Evolutionary conservation across 352 stramenopile genomes (phyloP).

Genomic region (Globisporangium emineosum): DNA sequence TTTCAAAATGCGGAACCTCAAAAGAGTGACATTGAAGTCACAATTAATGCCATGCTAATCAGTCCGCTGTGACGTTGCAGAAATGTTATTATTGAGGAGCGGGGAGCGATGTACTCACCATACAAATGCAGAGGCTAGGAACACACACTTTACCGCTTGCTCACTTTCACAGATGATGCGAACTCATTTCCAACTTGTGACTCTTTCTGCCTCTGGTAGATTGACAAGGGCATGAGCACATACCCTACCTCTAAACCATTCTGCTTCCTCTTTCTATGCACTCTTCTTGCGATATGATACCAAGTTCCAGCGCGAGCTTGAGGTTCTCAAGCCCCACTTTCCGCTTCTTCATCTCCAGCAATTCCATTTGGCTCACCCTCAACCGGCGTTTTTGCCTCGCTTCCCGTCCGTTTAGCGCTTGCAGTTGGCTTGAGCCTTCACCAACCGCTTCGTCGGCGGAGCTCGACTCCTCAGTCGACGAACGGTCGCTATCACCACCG

Average conservation of each 20-base stretch:
- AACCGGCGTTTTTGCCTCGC: not conserved
- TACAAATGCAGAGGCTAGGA: too few relatives aligned
- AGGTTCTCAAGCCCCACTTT: constrained; percentile 2
- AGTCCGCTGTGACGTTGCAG: too few relatives aligned
- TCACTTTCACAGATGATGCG: too few relatives aligned
- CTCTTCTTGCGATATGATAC: not conserved
- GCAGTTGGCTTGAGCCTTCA: not conserved
- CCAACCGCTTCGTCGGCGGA: not conserved
- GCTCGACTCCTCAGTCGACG: not conserved
- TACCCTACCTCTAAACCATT: not conserved
- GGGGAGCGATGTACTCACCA: too few relatives aligned
- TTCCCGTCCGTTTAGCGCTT: too few relatives aligned
- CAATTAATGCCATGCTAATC: not conserved
- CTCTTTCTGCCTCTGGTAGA: too few relatives aligned
- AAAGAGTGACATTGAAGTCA: not conserved
- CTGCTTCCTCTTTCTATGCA: not conserved
- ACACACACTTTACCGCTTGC: too few relatives aligned
- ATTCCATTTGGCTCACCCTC: not conserved
- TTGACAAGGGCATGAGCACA: too few relatives aligned
- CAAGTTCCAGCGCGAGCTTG: not conserved
- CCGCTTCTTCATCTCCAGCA: constrained; percentile 5
- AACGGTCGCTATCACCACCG: not conserved
- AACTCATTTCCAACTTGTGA: too few relatives aligned
- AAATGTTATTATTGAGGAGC: too few relatives aligned
- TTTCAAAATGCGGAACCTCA: not conserved